These are phyloP conservation scores for Botrytis squamosa DNA, from an alignment of 2,329 filamentous ascomycete species.

Conservation along the genomic window DNA sequence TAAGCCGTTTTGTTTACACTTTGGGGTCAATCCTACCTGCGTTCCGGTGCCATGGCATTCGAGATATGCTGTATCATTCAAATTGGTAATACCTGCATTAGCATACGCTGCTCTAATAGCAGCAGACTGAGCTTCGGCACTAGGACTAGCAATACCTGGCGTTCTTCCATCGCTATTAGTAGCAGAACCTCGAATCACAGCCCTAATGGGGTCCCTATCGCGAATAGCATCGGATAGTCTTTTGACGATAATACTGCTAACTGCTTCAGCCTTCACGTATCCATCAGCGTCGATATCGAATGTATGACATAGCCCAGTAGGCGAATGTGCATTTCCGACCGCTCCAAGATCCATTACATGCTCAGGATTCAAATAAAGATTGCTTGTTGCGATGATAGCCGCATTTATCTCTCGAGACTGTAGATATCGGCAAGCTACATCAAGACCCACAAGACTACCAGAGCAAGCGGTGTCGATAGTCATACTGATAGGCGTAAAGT, in stretches of 20 bases:
- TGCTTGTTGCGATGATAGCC: constrained; percentile 35
- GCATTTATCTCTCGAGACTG: constrained; percentile 41
- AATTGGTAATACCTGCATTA: constrained; percentile 13
- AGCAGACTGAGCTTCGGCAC: constrained; percentile 14
- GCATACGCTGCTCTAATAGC: constrained; percentile 17
- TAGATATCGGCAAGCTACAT: constrained; percentile 39
- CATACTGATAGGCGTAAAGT: constrained; percentile 43
- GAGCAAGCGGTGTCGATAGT: constrained; percentile 60
- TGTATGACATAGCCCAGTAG: constrained; percentile 16
- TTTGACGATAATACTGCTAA: constrained; percentile 10
- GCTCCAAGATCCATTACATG: constrained; percentile 21
- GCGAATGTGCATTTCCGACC: constrained; percentile 16
- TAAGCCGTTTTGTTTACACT: background rate
- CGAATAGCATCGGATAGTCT: constrained; percentile 14
- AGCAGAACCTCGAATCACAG: constrained; percentile 10
- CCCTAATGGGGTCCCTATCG: constrained; percentile 16
- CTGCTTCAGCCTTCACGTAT: constrained; percentile 13
- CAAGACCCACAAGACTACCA: constrained; percentile 53
- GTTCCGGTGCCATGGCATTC: constrained; percentile 13
- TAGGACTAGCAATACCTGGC: constrained; percentile 13
- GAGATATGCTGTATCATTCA: background rate
- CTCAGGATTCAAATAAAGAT: constrained; percentile 31
- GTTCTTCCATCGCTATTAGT: constrained; percentile 19
- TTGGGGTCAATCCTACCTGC: background rate
- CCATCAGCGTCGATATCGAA: constrained; percentile 16